Evolutionary conservation across 2,329 filamentous ascomycete genomes (phyloP).

Genomic region (Neocucurbitaria cava): DNA sequence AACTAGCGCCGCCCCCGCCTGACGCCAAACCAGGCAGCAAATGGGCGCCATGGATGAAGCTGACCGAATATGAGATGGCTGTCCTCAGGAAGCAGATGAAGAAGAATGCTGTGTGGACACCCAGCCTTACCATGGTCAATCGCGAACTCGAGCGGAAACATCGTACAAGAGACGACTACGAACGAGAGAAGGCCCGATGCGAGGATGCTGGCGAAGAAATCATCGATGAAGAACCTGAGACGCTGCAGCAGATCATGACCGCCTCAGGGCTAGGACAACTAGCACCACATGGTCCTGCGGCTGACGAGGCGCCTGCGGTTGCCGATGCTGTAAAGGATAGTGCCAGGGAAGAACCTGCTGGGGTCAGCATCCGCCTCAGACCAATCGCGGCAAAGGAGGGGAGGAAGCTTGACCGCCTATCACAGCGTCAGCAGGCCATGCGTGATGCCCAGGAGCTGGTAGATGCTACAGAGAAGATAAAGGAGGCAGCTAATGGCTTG

Average conservation of each 20-base stretch:
- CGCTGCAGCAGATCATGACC: constrained; percentile 29
- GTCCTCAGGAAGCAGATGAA: constrained; percentile 85
- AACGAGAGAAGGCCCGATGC: constrained; percentile 63
- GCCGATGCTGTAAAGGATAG: constrained; percentile 21
- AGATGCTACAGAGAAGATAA: constrained; percentile 42
- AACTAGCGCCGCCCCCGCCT: constrained; percentile 65
- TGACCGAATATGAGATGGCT: constrained; percentile 73
- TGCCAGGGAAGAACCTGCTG: constrained; percentile 64
- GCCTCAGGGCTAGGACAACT: constrained; percentile 25
- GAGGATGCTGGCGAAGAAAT: constrained; percentile 71
- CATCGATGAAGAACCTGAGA: constrained; percentile 60
- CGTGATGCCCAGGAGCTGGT: constrained; percentile 47
- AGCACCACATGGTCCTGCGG: constrained; percentile 15
- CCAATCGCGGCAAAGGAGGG: constrained; percentile 81
- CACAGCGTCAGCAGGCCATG: constrained; percentile 59
- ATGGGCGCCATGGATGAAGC: constrained; percentile 67
- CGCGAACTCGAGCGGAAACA: constrained; percentile 76
- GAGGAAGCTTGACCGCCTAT: constrained; percentile 75
- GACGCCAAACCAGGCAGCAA: constrained; percentile 67
- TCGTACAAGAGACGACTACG: constrained; percentile 58
- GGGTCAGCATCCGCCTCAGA: constrained; percentile 77
- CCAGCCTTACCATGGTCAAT: constrained; percentile 85
- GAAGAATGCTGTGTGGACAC: constrained; percentile 86
- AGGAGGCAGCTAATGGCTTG: constrained; percentile 43
- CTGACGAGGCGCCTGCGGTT: constrained; percentile 16